Evolutionary conservation across 2,329 filamentous ascomycete genomes (phyloP), one percentile per base, ranked within the genome.

Genomic region (Dendrostoma leiphaemia): DNA sequence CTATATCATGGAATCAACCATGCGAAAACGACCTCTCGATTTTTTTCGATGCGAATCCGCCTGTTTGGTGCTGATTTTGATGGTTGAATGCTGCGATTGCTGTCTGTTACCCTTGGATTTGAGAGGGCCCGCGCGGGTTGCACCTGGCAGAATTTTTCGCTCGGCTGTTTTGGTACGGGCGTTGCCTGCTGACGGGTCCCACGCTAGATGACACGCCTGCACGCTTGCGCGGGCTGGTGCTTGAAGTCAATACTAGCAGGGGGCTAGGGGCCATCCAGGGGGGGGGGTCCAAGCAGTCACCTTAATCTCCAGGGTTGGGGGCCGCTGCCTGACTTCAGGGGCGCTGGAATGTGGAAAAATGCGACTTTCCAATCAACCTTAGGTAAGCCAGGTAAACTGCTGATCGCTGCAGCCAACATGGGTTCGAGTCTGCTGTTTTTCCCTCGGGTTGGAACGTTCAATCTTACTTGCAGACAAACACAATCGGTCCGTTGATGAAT

Each of bases 1-100:
- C 84, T 74, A 81, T 72, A 71, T 74, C 77, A 83, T 84, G 83
- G 79, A 80, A 72, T 69, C 70, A 69, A 68, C 76, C 75, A 78
- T 84, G 75, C 71, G 71, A 77, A 73, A 76, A 72, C 67, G 66
- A 65, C 68, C 73, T 71, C 69, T 69, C 67, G 72, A 76, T 71
- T 79, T 78, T 79, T 77, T 67, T 65, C 67, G 83, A 83, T 84
- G 73, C 68, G 76, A 75, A 74, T 71, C 57, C 67, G 69, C 67
- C 62, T 72, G 72, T 70, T 71, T 74, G 71, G 75, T 74, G 69
- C 71, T 70, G 69, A 70, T 82, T 80, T 79, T 72, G 81, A 84
- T 82, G 79, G 68, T 61, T 65, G 66, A 76, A 75, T 63, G 72
- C 61, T 73, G 65, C 77, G 74, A 73, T 73, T 80, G 79, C 78